Evolutionary conservation across 1,139 yeast genomes (phyloP).

Genomic region (Yamadazyma friedrichii): DNA sequence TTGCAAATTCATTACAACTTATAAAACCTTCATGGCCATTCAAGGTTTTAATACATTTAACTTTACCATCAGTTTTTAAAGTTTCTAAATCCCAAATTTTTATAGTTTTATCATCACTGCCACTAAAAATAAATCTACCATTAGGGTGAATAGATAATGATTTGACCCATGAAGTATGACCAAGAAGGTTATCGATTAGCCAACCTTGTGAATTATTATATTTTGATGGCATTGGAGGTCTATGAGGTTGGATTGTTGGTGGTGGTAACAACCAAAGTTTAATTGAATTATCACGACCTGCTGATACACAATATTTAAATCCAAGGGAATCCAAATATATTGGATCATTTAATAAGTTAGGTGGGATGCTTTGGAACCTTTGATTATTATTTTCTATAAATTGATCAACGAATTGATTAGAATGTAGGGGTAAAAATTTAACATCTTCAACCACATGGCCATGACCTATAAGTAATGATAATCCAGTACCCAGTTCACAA

Average conservation of each 20-base stretch:
- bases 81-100: slow-evolving; percentile 74
- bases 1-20: slow-evolving; percentile 59
- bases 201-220: slow-evolving; percentile 58
- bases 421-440: slow-evolving; percentile 58
- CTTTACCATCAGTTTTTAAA: slow-evolving; percentile 42
- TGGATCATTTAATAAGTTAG: slow-evolving; percentile 26
- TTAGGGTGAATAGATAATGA: slow-evolving; percentile 70
- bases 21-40: slow-evolving; percentile 71
- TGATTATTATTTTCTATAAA: slow-evolving; percentile 34
- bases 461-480: slow-evolving; percentile 72
- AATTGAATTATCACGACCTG: slow-evolving; percentile 76
- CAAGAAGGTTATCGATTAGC: slow-evolving; percentile 53
- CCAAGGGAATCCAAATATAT: slow-evolving; percentile 41
- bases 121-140: slow-evolving; percentile 68
- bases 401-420: slow-evolving; percentile 52
- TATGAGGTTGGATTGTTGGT: slow-evolving; percentile 53
- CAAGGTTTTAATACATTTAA: slow-evolving; percentile 49
- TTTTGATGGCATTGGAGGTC: slow-evolving; percentile 55
- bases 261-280: slow-evolving; percentile 76
- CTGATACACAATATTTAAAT: slow-evolving; percentile 70
- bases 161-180: slow-evolving; percentile 89
- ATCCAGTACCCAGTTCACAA: slow-evolving; percentile 65
- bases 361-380: slow-evolving; percentile 36
- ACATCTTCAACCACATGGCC: slow-evolving; percentile 80
- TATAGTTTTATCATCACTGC: slow-evolving; percentile 77